A percentile compares a stretch with the other conserved stretches of the same genome.
phyloP scores from a whole-genome alignment of 129 eudicot genomes.

The Helichrysum umbraculigerum region DNA sequence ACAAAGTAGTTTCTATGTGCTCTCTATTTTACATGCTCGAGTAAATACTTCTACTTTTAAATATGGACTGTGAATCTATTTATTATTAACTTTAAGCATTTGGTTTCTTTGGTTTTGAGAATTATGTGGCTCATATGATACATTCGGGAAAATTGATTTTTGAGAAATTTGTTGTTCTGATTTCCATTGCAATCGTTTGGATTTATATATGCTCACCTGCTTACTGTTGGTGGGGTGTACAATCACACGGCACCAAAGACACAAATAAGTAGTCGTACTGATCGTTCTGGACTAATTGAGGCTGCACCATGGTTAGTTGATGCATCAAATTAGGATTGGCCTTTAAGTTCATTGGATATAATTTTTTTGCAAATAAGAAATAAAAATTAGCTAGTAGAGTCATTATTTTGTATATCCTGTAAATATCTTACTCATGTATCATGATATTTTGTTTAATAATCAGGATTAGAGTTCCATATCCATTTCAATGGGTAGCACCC shows the following conservation, averaged over 20 bases:
- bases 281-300: conserved; percentile 75
- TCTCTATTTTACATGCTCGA: not conserved
- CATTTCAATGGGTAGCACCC: conserved; percentile 84
- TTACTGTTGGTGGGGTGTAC: conserved; percentile 91
- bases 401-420: not conserved
- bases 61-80: not conserved
- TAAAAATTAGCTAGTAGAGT: not conserved
- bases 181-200: conserved; percentile 81
- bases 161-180: conserved; percentile 61
- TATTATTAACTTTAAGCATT: conserved; percentile 8
- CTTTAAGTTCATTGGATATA: not conserved
- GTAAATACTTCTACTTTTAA: not conserved
- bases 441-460: not conserved
- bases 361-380: no score
- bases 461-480: conserved; percentile 77
- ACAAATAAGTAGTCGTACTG: conserved; percentile 77
- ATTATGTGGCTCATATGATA: conserved; percentile 48
- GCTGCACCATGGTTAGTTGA: conserved; percentile 77
- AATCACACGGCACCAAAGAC: conserved; percentile 58
- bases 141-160: conserved; percentile 40
- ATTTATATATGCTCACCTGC: conserved; percentile 81
- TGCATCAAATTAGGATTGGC: no score
- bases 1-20: not conserved
- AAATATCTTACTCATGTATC: not conserved
- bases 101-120: conserved; percentile 22